phyloP scores from a whole-genome alignment of 2,329 filamentous ascomycete species.

The Pseudogymnoascus sp. region DNA sequence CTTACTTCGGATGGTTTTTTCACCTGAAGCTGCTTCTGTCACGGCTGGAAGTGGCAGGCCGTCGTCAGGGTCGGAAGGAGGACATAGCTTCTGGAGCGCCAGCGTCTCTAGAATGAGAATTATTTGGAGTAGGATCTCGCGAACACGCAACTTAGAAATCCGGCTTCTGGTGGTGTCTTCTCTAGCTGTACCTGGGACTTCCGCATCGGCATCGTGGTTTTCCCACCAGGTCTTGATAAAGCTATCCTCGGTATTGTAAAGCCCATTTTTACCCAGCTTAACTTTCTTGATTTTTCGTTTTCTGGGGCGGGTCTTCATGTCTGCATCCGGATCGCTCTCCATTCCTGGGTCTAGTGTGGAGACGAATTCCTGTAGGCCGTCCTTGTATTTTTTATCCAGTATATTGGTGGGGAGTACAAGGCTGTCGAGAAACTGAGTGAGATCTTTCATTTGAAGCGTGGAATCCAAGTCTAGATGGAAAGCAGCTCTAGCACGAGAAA shows the following conservation, averaged over 20 bases:
- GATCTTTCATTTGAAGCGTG: conserved; percentile 52
- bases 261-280: conserved; percentile 59
- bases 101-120: conserved; percentile 72
- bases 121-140: conserved; percentile 75
- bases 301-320: conserved; percentile 34
- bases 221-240: conserved; percentile 66
- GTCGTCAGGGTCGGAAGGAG: conserved; percentile 28
- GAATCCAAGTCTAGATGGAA: conserved; percentile 59
- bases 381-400: conserved; percentile 75
- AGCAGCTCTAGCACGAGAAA: conserved; percentile 65
- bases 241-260: conserved; percentile 60
- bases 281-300: conserved; percentile 55
- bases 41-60: conserved; percentile 26
- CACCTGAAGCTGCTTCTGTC: conserved; percentile 17
- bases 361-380: conserved; percentile 58
- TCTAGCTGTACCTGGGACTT: conserved; percentile 37
- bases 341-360: conserved; percentile 47
- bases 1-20: conserved; percentile 22
- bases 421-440: conserved; percentile 62
- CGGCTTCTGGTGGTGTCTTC: conserved; percentile 51
- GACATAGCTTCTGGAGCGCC: conserved; percentile 53
- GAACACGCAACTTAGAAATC: conserved; percentile 58
- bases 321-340: conserved; percentile 42
- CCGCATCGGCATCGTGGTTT: conserved; percentile 48
- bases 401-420: conserved; percentile 59